Evolutionary conservation across 306 rosid species (phyloP), one percentile per base, ranked within the genome.

Genomic region (Pyrus betulifolia): DNA sequence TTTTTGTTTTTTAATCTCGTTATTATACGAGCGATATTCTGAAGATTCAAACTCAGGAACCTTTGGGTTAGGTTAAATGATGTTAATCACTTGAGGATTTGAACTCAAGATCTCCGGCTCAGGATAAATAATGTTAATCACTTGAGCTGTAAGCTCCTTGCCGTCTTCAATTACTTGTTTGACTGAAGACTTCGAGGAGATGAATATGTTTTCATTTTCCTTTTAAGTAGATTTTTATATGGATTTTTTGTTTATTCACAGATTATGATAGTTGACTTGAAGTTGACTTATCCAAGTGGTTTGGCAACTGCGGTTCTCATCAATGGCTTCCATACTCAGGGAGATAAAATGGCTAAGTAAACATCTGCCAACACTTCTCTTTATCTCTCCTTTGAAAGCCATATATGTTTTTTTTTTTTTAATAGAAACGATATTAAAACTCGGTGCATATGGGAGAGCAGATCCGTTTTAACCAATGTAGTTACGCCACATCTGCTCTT

Each of bases 271-370:
- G 92, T 95, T 70, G 98, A 95, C 87, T 89, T 95, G 80, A 81
- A 92, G 35, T 82, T 90, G 57, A 86, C 97, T 45, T 95, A 89
- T 84, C 97, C 97, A 12, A 95, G 97, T 84, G 98, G 98, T 35
- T 71, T 92, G 83, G 97, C 98, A 61, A 95, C 97, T 8, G 92
- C 98, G 4, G 97, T 95, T 74, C 97, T 95, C 80, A 92, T 95
- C 78, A 95, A 95, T 84, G 97, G 98, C 54, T 92, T 92, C 73
- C 98, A 95, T 76, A 86, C 89, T n/a, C 97, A 86, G 75, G 96
- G 93, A 35, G 93, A 95, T 75, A 87, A 89, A 74, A 90, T 85
- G 91, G 96, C 97, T 49, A 90, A 88, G 98, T 95, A 85, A 67
- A 35, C 54, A 62, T 80, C 12, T 49, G 38, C 68, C 58, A 9